Evolutionary conservation across 495 filamentous ascomycete genomes (phyloP), one percentile per base, ranked within the genome.

Genomic region (Rhypophila decipiens): DNA sequence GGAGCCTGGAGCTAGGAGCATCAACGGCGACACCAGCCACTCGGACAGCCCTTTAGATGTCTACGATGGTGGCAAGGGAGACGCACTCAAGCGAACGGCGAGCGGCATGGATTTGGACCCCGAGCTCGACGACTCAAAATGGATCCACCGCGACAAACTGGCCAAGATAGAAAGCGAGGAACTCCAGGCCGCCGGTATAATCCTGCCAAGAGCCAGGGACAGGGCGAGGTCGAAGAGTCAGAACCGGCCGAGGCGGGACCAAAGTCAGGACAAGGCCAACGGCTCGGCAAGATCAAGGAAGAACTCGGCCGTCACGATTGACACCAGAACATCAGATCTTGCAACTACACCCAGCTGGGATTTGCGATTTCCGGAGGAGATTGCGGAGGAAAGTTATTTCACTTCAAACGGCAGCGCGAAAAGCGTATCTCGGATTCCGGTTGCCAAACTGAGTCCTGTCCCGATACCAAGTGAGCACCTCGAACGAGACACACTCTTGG

Each of bases 131-230:
- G 72, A 75, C 52, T 84, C 84, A 39, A 81, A 84, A 62, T 97
- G 93, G 93, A 97, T 98, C 48, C 90, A 98, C 62, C 77, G 93
- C 19, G 93, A 98, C 66, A 98, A 97, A 67, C 68, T 98, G 39
- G 90, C 88, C 24, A 77, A 80, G 60, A 98, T 98, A 55, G 93
- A 98, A 71, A 96, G 76, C 58, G 78, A 88, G 64, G 93, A 98
- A 64, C 72, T 96, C 51, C 87, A 94, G 56, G 88, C 87, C 59
- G 89, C 89, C 3, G 90, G 88, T 7, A 81, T 91, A 48, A 68
- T 80, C 29, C 70, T 90, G 20, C 79, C 84, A 10, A 81, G 77
- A 31, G 74, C 80, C 39, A 77, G 83, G 38, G 62, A 61, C 24
- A 55, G 61, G 18, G 40, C 52, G 12, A 51, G 61, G 36, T 64